A percentile compares a stretch with the other conserved stretches of the same genome.
These are phyloP conservation scores for Plasmodium vivax DNA, from an alignment of 169 alveolate species.

Conservation along the genomic window DNA sequence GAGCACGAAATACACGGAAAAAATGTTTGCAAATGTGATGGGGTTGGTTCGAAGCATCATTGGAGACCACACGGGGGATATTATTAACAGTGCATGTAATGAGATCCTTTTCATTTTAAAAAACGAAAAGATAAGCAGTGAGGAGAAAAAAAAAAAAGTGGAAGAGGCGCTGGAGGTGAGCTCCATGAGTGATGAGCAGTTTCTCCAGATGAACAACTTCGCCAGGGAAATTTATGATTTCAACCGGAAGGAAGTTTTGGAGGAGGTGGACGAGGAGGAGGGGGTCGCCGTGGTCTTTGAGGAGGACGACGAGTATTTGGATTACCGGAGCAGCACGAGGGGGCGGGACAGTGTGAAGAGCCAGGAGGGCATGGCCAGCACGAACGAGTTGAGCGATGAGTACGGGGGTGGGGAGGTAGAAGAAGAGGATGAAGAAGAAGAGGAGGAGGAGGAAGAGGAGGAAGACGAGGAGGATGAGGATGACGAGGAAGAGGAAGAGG, in stretches of 20 bases:
- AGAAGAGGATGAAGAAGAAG: slow-evolving; percentile 76
- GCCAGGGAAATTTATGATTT: slow-evolving; percentile 77
- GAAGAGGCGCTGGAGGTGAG: slow-evolving; percentile 81
- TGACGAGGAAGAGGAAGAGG: slow-evolving; percentile 79
- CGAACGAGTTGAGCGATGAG: slow-evolving; percentile 72
- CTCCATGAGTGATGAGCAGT: slow-evolving; percentile 49
- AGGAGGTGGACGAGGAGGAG: slow-evolving; percentile 77
- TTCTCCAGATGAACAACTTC: slow-evolving; percentile 13
- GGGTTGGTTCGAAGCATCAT: slow-evolving; percentile 87
- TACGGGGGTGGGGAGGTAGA: slow-evolving; percentile 41
- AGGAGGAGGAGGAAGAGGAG: slow-evolving; percentile 19
- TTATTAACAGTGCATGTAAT: slow-evolving; percentile 93
- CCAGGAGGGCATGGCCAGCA: slow-evolving; percentile 59
- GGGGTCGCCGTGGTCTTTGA: slow-evolving; percentile 87
- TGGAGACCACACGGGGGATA: slow-evolving; percentile 94
- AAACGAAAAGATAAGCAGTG: slow-evolving; percentile 86
- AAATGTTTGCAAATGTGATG: slow-evolving; percentile 92
- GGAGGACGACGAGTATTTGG: slow-evolving; percentile 82
- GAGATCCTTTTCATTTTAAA: slow-evolving; percentile 93
- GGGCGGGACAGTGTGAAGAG: slow-evolving; percentile 69
- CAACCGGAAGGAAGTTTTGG: slow-evolving; percentile 78
- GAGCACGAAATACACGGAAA: slow-evolving; percentile 91
- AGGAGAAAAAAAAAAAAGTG: slow-evolving; percentile 85
- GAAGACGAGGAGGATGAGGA: slow-evolving; percentile 6
- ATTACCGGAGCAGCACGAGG: slow-evolving; percentile 42